Evolutionary conservation across 176 grass and related monocot species (phyloP).

Genomic region (Oryza meridionalis): DNA sequence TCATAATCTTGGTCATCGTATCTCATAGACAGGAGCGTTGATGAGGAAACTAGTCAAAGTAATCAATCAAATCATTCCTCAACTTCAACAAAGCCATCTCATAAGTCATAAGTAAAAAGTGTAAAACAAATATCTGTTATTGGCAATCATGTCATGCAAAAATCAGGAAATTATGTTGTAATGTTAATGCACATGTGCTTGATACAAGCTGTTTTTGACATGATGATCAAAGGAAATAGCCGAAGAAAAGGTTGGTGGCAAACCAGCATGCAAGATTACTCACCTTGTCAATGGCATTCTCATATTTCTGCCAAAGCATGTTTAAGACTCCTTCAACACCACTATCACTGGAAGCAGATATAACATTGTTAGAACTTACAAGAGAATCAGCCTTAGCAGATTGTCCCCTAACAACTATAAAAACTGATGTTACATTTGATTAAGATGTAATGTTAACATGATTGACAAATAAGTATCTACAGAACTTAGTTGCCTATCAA

Average conservation of each 20-base stretch:
- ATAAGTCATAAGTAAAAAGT: conserved; percentile 8
- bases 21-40: conserved; percentile 29
- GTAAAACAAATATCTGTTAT: conserved; percentile 4
- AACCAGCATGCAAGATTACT: conserved; percentile 36
- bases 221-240: conserved; percentile 10
- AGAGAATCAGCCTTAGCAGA: conserved; percentile 4
- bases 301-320: conserved; percentile 86
- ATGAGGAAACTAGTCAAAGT: conserved; percentile 25
- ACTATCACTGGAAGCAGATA: conserved; percentile 54
- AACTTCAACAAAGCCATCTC: background rate
- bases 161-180: conserved; percentile 20
- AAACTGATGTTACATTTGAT: conserved; percentile 8
- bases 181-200: background rate
- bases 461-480: background rate
- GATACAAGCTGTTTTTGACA: background rate
- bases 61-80: background rate
- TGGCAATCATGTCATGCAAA: background rate
- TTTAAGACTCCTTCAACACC: conserved; percentile 76
- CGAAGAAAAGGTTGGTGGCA: conserved; percentile 4
- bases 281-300: conserved; percentile 84
- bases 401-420: background rate
- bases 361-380: conserved; percentile 19
- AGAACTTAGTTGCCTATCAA: background rate
- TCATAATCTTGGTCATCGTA: conserved; percentile 14
- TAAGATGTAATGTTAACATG: background rate